These are phyloP conservation scores for Micromonas pusilla DNA, from an alignment of 139 green algal species.

Conservation along the genomic window DNA sequence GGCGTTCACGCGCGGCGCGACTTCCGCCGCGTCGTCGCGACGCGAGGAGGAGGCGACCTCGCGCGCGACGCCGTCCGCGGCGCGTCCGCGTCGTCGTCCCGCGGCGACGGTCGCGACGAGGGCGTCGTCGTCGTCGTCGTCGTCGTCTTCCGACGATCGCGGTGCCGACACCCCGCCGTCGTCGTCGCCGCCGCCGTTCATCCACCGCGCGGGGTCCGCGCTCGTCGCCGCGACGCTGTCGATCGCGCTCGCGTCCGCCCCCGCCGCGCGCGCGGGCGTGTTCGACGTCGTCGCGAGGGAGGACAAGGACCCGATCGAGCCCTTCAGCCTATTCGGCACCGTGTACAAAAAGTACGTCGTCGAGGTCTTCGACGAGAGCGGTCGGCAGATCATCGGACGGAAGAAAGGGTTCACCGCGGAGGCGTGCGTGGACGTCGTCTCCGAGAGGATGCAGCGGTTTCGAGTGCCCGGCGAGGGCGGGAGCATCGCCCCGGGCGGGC, in stretches of 20 bases:
- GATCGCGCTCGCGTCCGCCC: neutral
- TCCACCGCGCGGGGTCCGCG: no score
- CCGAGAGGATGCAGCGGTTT: neutral
- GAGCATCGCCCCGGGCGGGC: neutral
- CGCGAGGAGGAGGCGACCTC: no score
- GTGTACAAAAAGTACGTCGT: slow-evolving; percentile 6
- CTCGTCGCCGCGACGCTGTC: neutral
- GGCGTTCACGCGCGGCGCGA: no score
- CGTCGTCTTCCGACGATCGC: no score
- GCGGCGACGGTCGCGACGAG: no score
- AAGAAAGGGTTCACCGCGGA: neutral
- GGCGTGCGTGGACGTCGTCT: slow-evolving; percentile 1
- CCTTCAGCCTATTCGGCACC: neutral
- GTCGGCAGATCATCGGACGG: slow-evolving; percentile 4
- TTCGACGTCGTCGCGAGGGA: neutral
- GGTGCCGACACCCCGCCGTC: no score
- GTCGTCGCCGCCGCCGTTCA: no score
- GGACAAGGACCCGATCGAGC: neutral
- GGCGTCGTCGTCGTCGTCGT: no score
- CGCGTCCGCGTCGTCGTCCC: no score
- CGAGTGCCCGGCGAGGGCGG: neutral
- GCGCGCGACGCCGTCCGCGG: no score
- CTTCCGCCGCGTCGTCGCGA: no score
- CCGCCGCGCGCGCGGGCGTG: neutral
- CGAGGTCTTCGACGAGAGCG: neutral